Evolutionary conservation across 192 early-diverging fungal genomes (phyloP).

Genomic region (Rhizophagus prolifer): DNA sequence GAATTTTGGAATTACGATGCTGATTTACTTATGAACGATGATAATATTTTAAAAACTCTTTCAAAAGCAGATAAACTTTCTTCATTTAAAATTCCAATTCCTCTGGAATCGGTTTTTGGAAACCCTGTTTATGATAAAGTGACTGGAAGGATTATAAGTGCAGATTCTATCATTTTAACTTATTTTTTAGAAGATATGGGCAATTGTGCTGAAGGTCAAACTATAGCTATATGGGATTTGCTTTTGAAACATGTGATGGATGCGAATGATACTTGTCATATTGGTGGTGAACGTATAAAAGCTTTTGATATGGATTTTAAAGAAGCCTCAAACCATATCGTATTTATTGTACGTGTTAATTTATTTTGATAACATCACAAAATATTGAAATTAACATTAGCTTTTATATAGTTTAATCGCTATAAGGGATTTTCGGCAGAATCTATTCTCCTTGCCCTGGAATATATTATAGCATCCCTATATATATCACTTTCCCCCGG

Average conservation of each 20-base stretch:
- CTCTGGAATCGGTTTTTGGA: conserved; percentile 20
- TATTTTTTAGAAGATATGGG: conserved; percentile 48
- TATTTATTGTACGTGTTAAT: conserved; percentile 35
- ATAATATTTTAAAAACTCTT: conserved; percentile 6
- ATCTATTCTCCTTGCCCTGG: conserved; percentile 48
- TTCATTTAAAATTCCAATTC: conserved; percentile 16
- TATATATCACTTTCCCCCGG: conserved; percentile 68
- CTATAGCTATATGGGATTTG: conserved; percentile 44
- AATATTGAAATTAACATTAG: conserved; percentile 22
- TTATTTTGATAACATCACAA: conserved; percentile 1
- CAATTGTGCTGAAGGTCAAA: background rate
- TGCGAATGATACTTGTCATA: background rate
- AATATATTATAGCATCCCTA: conserved; percentile 64
- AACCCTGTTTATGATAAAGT: conserved; percentile 8
- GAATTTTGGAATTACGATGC: conserved; percentile 44
- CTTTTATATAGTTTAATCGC: conserved; percentile 4
- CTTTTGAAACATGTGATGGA: conserved; percentile 39
- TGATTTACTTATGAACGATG: background rate
- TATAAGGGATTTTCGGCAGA: conserved; percentile 22
- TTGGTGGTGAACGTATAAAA: conserved; percentile 6
- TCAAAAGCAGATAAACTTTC: background rate
- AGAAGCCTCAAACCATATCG: conserved; percentile 43
- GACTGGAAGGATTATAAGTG: conserved; percentile 27
- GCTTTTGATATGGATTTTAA: conserved; percentile 16
- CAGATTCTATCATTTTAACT: conserved; percentile 56